Base-by-base conservation (phyloP, 1,284 basidiomycete genomes). In the Boletus albobrunnescens region DNA sequence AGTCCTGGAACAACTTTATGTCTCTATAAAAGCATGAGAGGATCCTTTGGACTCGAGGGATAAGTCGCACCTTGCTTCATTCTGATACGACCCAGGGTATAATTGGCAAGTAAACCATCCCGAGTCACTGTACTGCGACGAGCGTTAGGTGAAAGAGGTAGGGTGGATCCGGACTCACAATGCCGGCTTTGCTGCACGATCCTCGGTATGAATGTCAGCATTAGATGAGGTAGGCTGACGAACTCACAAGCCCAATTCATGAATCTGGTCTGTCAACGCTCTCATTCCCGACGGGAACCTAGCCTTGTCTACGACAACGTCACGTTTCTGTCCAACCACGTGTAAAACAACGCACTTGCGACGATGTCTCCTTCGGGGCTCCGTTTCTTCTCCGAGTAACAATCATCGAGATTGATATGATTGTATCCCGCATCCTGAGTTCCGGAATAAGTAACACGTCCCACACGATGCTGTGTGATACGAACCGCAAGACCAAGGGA, bases 321-420 rank as follows among this genome's bases (percentile, higher is more conserved):
- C 41, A 44, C 9, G 20, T 20, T 13, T 47, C 10, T 23, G 10
- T 37, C 37, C 5, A 22, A 23, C 6, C 14, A 31, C 8, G n/a
- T 4, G 1, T 2, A 19, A 39, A 37, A n/a, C n/a, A n/a, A 52
- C 60, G 39, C 40, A 72, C 70, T 58, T 36, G 73, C 76, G 37
- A 79, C 65, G 27, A 81, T 72, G 50, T 75, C 65, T 9, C 79
- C 80, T 13, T 56, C 53, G 6, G 64, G 52, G 46, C 58, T 76
- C 31, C 79, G 68, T 35, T 76, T 60, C 46, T 74, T 78, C 57
- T 78, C 74, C 4, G 78, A 71, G 56, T 78, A 82, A 54, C 79
- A 82, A 47, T 81, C 79, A 49, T 82, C 80, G 35, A 82, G 57
- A 51, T 78, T 81, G 42, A 81, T 63, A 52, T 76, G 68, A 39